Evolutionary conservation across 805 yeast genomes (phyloP).

Genomic region (Cyberlindnera meyerae): DNA sequence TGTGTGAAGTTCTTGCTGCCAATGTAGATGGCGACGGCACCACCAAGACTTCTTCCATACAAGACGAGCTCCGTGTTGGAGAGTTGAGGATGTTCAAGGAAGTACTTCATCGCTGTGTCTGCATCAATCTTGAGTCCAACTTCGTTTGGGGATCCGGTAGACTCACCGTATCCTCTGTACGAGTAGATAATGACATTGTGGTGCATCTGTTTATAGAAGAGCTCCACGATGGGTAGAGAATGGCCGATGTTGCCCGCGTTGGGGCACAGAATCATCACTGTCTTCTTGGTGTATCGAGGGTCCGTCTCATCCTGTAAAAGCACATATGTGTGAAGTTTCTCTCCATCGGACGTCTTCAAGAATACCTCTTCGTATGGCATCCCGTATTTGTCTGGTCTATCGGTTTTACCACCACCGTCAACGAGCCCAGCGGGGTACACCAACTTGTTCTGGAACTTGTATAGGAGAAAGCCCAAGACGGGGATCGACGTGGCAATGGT

Average conservation of each 20-base stretch:
- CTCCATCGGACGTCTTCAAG: slow-evolving; percentile 67
- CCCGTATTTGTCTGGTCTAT: slow-evolving; percentile 68
- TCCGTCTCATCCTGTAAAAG: slow-evolving; percentile 43
- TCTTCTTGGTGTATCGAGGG: slow-evolving; percentile 46
- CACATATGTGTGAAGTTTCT: slow-evolving; percentile 57
- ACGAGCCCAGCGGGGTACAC: slow-evolving; percentile 84
- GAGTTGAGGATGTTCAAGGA: slow-evolving; percentile 50
- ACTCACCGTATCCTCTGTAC: slow-evolving; percentile 85
- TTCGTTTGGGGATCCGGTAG: slow-evolving; percentile 75
- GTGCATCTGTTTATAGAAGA: slow-evolving; percentile 56
- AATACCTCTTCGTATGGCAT: slow-evolving; percentile 59
- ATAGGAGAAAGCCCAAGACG: slow-evolving; percentile 46
- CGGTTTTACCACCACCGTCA: slow-evolving; percentile 64
- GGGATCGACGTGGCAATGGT: slow-evolving; percentile 42
- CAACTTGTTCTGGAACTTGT: slow-evolving; percentile 56
- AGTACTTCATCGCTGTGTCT: slow-evolving; percentile 56
- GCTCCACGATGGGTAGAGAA: slow-evolving; percentile 71
- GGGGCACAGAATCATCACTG: slow-evolving; percentile 77
- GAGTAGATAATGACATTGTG: slow-evolving; percentile 81
- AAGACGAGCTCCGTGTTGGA: slow-evolving; percentile 51
- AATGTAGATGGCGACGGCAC: slow-evolving; percentile 86
- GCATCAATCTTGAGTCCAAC: slow-evolving; percentile 79
- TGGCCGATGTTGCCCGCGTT: slow-evolving; percentile 97
- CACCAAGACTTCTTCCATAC: slow-evolving; percentile 91
- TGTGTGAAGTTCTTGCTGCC: slow-evolving; percentile 51